Conservation (phyloP, 371 early-diverging fungal genomes). For the Coemansia linderi region DNA sequence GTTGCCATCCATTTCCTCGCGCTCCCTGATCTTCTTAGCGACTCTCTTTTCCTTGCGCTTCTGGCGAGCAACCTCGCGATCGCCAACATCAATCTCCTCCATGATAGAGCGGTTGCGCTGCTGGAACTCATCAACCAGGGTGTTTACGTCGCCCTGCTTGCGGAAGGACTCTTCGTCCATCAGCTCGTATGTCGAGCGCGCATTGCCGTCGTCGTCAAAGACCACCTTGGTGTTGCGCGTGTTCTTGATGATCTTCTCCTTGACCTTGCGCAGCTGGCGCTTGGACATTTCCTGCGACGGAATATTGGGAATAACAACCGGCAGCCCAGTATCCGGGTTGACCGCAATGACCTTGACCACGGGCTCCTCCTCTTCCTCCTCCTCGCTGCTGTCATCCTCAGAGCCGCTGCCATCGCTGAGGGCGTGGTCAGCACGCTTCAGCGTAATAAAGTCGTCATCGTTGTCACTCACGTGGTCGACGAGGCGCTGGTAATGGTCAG, state of each 20-base stretch:
- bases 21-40: conserved; percentile 66
- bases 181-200: conserved; percentile 72
- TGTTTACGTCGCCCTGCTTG: conserved; percentile 67
- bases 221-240: conserved; percentile 69
- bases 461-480: conserved; percentile 59
- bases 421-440: conserved; percentile 75
- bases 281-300: conserved; percentile 63
- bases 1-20: conserved; percentile 54
- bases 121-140: conserved; percentile 68
- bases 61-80: conserved; percentile 69
- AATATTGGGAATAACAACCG: conserved; percentile 46
- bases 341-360: conserved; percentile 46
- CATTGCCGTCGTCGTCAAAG: conserved; percentile 93
- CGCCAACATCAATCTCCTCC: conserved; percentile 72
- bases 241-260: conserved; percentile 73
- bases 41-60: conserved; percentile 74
- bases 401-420: conserved; percentile 58
- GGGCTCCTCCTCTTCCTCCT: conserved; percentile 44
- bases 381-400: conserved; percentile 17
- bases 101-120: conserved; percentile 64
- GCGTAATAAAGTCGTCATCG: conserved; percentile 72
- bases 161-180: conserved; percentile 79
- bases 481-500: conserved; percentile 86
- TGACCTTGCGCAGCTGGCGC: conserved; percentile 67
- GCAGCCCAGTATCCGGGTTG: conserved; percentile 49